These are phyloP conservation scores for Cucurbitaria berberidis DNA, from an alignment of 2,329 filamentous ascomycete species.

Conservation along the genomic window DNA sequence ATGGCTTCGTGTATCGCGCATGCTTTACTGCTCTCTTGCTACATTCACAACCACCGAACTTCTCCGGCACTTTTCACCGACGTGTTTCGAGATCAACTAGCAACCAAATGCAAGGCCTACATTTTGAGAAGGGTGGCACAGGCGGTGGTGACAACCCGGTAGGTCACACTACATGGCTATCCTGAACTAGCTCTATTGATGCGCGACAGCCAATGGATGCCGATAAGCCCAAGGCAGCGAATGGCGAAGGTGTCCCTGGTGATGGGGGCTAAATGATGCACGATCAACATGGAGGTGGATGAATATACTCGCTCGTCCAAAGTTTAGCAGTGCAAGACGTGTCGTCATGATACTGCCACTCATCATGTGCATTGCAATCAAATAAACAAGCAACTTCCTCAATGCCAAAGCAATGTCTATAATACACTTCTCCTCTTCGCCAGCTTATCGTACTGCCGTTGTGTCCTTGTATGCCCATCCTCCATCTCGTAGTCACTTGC, in stretches of 20 bases:
- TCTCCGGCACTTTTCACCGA: background rate
- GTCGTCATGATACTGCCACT: background rate
- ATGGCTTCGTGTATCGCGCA: too few relatives aligned
- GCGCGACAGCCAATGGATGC: background rate
- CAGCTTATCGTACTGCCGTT: constrained; percentile 43
- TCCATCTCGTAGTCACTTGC: constrained; percentile 41
- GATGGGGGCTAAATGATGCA: background rate
- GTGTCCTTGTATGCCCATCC: constrained; percentile 41
- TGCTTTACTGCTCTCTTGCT: too few relatives aligned
- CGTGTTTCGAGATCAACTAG: background rate
- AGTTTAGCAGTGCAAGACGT: too few relatives aligned
- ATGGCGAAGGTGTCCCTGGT: background rate
- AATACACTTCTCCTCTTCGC: constrained; percentile 48
- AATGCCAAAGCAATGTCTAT: constrained; percentile 14
- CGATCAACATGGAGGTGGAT: background rate
- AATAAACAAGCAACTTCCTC: background rate
- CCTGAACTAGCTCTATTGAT: background rate
- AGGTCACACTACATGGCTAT: background rate
- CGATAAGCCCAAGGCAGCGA: background rate
- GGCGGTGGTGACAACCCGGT: background rate
- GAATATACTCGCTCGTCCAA: too few relatives aligned
- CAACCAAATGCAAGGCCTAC: background rate
- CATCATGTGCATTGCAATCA: background rate
- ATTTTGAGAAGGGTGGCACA: background rate
- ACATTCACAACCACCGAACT: background rate